Base-by-base conservation (phyloP, 768 basidiomycete species). In the Lyophyllum semitale region DNA sequence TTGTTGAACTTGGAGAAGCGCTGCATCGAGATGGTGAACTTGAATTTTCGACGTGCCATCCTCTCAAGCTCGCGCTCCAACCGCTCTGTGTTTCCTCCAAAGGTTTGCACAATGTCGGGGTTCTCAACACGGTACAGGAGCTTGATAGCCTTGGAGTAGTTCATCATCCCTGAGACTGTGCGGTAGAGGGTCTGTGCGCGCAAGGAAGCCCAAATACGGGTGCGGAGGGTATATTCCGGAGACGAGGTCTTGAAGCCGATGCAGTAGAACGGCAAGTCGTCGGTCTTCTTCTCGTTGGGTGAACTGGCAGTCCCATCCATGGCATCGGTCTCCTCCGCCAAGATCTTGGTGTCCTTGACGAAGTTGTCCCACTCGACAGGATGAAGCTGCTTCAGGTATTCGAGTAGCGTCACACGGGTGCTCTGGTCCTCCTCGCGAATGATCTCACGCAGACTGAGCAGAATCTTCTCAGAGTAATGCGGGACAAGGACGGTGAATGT, bases 291-390 rank as follows among this genome's bases (percentile, higher is more conserved):
- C 71, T 98, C 95, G 69, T 89, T 89, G 20, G 77, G 66, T 51
- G 72, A 66, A 58, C 72, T 80, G 43, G 74, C 69, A 38, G 81
- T 80, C 42, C 85, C 85, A 45, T 85, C 84, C 53, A 76, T 68
- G 11, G 73, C 76, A 15, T 82, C 84, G 1, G 85, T 84, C 70
- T 98, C 97, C 60, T 98, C 97, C 0, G 93, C 94, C 35, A 98
- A 78, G 60, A 99, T 99, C 80, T 98, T 99, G 59, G 97, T 99
- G 67, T 99, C 97, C 78, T 95, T 95, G 63, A 99, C 97, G 66
- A 99, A 99, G 72, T 99, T 99, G 76, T 98, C 97, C 97, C 97
- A 99, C 69, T 99, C 97, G 54, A 98, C 82, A 18, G 97, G 96
- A 69, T 98, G 97, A 44, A 99, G 80, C 70, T 99, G 97, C 73